Base-by-base conservation (phyloP, 805 yeast genomes). In the Starmerella scarabaei region DNA sequence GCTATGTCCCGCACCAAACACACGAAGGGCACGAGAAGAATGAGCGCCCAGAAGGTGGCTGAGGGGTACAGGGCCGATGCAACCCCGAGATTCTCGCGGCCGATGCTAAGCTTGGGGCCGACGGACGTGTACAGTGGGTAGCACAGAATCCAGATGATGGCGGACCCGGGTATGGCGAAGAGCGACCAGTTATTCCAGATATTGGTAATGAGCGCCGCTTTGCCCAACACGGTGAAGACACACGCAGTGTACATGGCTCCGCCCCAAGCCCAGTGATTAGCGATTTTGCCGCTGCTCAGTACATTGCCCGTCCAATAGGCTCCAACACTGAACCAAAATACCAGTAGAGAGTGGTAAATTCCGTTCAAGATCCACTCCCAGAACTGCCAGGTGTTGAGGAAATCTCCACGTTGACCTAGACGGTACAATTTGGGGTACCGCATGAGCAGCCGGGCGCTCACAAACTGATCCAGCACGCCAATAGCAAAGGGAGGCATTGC, bases 351-450 rank as follows among this genome's bases (percentile, higher is more conserved):
- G 58, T 91, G 99, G 61, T 74, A 91, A 56, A 91, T 88, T 0
- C 98, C 99, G 59, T 91, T 93, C 37, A 76, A 63, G 33, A 91
- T 82, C 98, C 98, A 91, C 16, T 94, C 82, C 97, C 97, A 88
- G 59, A 91, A 91, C 30, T 85, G 85, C 4, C 75, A 68, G 11
- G 85, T 94, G 51, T 88, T 88, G 64, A 91, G 83, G 55, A 91
- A 91, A 41, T 72, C 77, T 16, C 93, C 80, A 45, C 73, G 66
- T 60, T 88, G 96, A 5, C 99, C 98, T 32, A 91, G 64, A 54
- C 78, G 80, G 61, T 93, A 91, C 36, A 93, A 65, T 55, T 82
- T 94, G 0, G 99, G 97, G 57, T 93, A 93, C 41, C 91, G 72
- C 51, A 83, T 91, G 33, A 93, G 65, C 55, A 88, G 70, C 48